These are phyloP conservation scores for Trematosphaeria pertusa DNA, from an alignment of 2,329 filamentous ascomycete species.

Conservation along the genomic window DNA sequence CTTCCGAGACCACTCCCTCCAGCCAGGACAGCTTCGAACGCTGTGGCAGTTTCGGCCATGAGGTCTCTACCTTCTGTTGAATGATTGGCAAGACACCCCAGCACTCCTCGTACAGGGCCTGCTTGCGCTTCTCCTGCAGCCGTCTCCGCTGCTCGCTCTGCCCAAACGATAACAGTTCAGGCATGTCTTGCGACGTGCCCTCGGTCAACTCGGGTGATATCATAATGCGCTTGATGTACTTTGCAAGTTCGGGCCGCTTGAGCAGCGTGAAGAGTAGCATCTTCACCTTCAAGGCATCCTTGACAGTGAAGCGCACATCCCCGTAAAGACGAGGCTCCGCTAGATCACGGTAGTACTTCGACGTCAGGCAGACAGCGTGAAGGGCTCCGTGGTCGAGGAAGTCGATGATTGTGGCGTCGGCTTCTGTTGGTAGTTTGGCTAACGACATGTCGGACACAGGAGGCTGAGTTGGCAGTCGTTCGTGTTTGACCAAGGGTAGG, in stretches of 20 bases:
- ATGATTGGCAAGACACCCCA: too few relatives aligned
- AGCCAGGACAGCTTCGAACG: too few relatives aligned
- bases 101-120: too few relatives aligned
- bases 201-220: background rate
- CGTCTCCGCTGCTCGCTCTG: too few relatives aligned
- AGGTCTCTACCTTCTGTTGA: too few relatives aligned
- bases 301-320: background rate
- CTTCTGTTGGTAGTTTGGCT: background rate
- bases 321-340: conserved; percentile 69
- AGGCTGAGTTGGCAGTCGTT: too few relatives aligned
- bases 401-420: background rate
- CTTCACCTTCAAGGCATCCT: background rate
- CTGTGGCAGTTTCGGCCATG: too few relatives aligned
- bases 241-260: background rate
- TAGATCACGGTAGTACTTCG: background rate
- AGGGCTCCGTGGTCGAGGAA: background rate
- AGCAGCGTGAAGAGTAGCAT: background rate
- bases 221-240: background rate
- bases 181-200: too few relatives aligned
- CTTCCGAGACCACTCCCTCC: too few relatives aligned
- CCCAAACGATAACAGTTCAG: too few relatives aligned
- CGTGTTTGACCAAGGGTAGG: too few relatives aligned
- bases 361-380: background rate
- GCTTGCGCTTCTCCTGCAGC: too few relatives aligned
- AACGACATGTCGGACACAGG: background rate